Base-by-base conservation (phyloP, 2,329 filamentous ascomycete genomes). In the Graphilbum fragrans region DNA sequence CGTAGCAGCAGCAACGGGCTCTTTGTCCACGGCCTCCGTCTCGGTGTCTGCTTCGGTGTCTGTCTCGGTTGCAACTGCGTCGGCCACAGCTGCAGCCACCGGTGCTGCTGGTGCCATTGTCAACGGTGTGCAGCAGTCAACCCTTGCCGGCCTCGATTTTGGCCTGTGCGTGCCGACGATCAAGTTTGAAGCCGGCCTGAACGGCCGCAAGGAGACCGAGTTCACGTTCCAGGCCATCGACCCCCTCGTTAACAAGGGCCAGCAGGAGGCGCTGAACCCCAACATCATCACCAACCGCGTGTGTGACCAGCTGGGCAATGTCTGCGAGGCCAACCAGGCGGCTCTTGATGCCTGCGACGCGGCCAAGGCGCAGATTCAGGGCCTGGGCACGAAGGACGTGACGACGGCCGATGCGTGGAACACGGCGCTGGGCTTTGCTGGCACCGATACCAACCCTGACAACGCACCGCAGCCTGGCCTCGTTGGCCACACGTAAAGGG, bases 281-380 rank as follows among this genome's bases (percentile, higher is more conserved):
- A 72, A 74, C 64, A 83, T 83, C 65, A 83, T 83, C 65, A 80
- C 77, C 55, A 82, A 80, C 67, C 72, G 77, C 46, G 75, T 83
- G 56, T 78, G 74, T 59, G 78, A 83, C 58, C 76, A 82, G 62
- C 67, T 83, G 44, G 68, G 59, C 54, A 82, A 81, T 59, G 74
- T 78, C 29, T 83, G 79, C 60, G 62, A 64, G 31, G 78, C 78
- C 41, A 77, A 77, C 53, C 65, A 62, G 22, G 76, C 72, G 4
- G 79, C 77, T 41, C 65, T 72, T 48, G 55, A 65, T 14, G 65
- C 67, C 6, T 79, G 73, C 58, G 50, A 56, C 38, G 58, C 60
- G 21, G 77, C 75, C 3, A 63, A 77, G 59, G 62, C 69, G 6
- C 45, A 52, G 44, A 49, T 58, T 35, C 36, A 41, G 39, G 50